phyloP scores from a whole-genome alignment of 805 yeast genomes.

The Saccharomycopsis fodiens region DNA sequence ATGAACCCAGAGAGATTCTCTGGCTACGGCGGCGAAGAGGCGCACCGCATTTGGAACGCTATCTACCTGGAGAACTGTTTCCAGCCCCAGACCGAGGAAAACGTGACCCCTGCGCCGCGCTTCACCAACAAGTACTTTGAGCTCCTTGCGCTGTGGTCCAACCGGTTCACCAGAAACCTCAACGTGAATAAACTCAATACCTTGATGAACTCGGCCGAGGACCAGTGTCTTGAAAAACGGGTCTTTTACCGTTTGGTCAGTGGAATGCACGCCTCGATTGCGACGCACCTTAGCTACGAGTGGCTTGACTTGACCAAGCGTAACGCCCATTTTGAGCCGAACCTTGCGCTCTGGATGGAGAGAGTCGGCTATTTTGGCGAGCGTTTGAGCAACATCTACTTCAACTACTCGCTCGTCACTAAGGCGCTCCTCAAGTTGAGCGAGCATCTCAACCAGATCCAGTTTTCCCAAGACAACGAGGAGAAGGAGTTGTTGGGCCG shows the following conservation, averaged over 20 bases:
- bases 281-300: constrained; percentile 86
- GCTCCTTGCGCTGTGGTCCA: constrained; percentile 14
- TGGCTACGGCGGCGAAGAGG: constrained; percentile 90
- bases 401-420: constrained; percentile 83
- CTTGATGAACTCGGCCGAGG: constrained; percentile 32
- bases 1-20: constrained; percentile 95
- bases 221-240: constrained; percentile 75
- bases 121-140: constrained; percentile 21
- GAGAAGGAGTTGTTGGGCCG: constrained; percentile 37
- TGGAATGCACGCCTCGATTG: constrained; percentile 94
- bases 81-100: constrained; percentile 26
- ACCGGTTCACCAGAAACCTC: constrained; percentile 22
- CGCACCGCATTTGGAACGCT: constrained; percentile 87
- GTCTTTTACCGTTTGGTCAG: constrained; percentile 80
- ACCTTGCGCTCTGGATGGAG: constrained; percentile 71
- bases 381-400: constrained; percentile 79
- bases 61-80: constrained; percentile 91
- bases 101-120: constrained; percentile 10
- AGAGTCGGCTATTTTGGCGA: constrained; percentile 90
- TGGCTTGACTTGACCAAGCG: constrained; percentile 48
- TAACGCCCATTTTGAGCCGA: constrained; percentile 79
- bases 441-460: constrained; percentile 42
- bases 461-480: constrained; percentile 38
- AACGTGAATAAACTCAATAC: constrained; percentile 15
- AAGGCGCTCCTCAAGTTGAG: constrained; percentile 70